These are phyloP conservation scores for Xeromyces bisporus DNA, from an alignment of 495 filamentous ascomycete genomes.

Conservation along the genomic window DNA sequence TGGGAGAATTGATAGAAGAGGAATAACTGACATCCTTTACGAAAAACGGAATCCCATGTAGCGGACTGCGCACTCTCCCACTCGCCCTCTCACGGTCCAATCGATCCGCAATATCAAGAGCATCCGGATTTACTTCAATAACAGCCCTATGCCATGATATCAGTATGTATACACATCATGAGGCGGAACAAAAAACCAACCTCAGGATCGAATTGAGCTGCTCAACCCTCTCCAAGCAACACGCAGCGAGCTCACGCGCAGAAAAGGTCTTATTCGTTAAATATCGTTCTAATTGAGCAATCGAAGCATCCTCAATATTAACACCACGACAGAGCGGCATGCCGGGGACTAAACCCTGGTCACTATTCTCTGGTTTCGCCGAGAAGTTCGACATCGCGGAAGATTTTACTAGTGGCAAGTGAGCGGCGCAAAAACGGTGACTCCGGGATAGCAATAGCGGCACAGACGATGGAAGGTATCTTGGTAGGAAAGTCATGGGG, in stretches of 20 bases:
- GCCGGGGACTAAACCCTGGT: too few relatives aligned
- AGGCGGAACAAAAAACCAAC: background rate
- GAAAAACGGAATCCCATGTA: constrained; percentile 59
- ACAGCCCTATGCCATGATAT: constrained; percentile 27
- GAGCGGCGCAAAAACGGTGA: too few relatives aligned
- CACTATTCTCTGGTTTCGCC: too few relatives aligned
- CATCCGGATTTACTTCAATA: constrained; percentile 47
- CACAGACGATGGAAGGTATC: too few relatives aligned
- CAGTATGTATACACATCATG: background rate
- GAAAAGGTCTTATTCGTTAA: background rate
- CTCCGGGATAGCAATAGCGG: too few relatives aligned
- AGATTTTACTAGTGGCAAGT: too few relatives aligned
- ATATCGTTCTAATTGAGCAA: background rate
- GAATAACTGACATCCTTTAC: constrained; percentile 36
- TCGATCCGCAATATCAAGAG: constrained; percentile 34
- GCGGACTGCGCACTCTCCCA: constrained; percentile 37
- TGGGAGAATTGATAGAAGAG: too few relatives aligned
- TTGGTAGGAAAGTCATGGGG: too few relatives aligned
- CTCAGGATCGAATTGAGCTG: background rate
- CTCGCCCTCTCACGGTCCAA: constrained; percentile 41
- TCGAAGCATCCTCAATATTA: background rate
- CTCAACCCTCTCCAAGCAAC: background rate
- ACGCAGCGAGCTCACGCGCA: background rate
- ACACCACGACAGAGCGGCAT: background rate
- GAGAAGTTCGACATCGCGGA: too few relatives aligned